These are phyloP conservation scores for Penicillium dipodomyicola DNA, from an alignment of 495 filamentous ascomycete species.

Conservation along the genomic window DNA sequence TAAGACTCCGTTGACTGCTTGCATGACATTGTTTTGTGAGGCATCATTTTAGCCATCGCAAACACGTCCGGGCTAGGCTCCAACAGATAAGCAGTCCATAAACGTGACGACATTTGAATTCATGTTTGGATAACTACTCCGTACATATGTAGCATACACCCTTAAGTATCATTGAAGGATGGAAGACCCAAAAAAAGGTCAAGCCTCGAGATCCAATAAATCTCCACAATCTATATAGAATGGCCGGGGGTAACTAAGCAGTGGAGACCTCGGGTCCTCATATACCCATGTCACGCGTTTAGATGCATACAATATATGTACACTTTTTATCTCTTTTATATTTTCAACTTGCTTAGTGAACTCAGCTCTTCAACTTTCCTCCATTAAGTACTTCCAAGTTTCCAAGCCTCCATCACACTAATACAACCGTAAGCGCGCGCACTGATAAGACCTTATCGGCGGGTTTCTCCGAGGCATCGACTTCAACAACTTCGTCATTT, in stretches of 20 bases:
- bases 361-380: not conserved
- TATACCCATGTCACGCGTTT: not conserved
- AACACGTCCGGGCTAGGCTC: not conserved
- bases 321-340: not conserved
- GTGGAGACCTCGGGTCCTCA: not conserved
- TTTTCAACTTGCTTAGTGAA: not conserved
- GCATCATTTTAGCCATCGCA: not conserved
- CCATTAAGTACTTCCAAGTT: not conserved
- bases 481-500: slow-evolving; percentile 5
- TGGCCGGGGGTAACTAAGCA: not conserved
- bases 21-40: not conserved
- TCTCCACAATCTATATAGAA: not conserved
- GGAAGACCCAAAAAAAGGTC: not conserved
- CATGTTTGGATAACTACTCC: not conserved
- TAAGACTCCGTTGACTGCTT: not conserved
- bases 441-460: slow-evolving; percentile 31
- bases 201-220: not conserved
- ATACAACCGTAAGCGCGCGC: not conserved
- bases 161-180: not conserved
- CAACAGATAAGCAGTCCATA: not conserved
- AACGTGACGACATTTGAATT: not conserved
- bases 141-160: no score
- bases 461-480: slow-evolving; percentile 25
- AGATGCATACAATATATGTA: not conserved
- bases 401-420: not conserved